phyloP scores from a whole-genome alignment of 192 early-diverging fungal species.

The Haplosporangium gracile region DNA sequence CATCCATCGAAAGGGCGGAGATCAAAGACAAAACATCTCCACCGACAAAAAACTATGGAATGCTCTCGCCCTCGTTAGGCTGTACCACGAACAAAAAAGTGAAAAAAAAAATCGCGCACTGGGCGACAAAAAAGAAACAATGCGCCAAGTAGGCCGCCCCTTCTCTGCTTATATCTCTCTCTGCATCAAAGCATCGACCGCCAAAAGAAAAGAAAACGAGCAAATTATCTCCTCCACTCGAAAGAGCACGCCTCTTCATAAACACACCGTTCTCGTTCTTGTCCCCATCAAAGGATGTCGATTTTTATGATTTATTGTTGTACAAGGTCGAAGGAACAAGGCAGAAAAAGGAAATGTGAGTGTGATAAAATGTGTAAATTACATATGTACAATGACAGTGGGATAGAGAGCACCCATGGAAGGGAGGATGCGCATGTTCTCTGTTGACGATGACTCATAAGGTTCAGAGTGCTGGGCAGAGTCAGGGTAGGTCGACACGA shows the following conservation, averaged over 20 bases:
- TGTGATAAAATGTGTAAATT: neutral
- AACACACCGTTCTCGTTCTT: neutral
- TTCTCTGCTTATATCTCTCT: neutral
- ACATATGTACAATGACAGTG: conserved; percentile 3
- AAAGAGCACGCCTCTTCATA: neutral
- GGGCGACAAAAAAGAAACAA: neutral
- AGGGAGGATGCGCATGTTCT: neutral
- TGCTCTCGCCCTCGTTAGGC: neutral
- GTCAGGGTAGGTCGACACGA: neutral
- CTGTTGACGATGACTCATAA: neutral
- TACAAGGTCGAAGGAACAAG: neutral
- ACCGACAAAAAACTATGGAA: neutral
- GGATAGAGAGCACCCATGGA: neutral
- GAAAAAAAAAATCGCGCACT: neutral
- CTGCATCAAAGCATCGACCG: neutral
- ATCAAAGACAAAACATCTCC: neutral
- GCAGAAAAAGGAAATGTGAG: neutral
- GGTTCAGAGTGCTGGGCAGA: neutral
- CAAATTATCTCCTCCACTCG: neutral
- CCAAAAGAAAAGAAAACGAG: no score
- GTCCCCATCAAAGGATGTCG: neutral
- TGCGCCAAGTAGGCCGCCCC: neutral
- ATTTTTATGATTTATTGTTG: neutral
- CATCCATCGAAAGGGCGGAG: neutral
- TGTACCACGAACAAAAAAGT: neutral